A percentile compares a stretch with the other conserved stretches of the same genome.
These are phyloP conservation scores for Rickenella mellea DNA, from an alignment of 768 basidiomycete species.

Conservation along the genomic window DNA sequence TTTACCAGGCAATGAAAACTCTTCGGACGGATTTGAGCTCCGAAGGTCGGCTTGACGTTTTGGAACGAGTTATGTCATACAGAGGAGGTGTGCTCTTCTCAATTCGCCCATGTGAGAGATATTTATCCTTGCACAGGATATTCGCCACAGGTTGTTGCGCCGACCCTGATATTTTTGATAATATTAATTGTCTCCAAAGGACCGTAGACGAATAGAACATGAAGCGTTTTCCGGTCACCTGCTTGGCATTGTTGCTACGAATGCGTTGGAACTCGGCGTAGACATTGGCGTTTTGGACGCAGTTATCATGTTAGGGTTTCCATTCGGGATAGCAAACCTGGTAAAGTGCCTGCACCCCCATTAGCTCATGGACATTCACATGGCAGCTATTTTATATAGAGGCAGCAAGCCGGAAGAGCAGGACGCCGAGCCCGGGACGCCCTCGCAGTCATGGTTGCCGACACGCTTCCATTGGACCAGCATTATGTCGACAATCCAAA, in stretches of 20 bases:
- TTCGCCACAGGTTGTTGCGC: conserved; percentile 45
- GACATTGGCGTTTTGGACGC: conserved; percentile 85
- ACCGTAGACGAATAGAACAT: conserved; percentile 73
- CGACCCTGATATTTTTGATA: not conserved
- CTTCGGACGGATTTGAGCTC: conserved; percentile 60
- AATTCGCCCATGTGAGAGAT: not conserved
- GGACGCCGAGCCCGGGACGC: conserved; percentile 77
- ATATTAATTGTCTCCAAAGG: conserved; percentile 44
- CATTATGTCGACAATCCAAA: conserved; percentile 64
- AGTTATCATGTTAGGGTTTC: conserved; percentile 85
- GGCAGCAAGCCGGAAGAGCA: conserved; percentile 84
- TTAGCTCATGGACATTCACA: not conserved
- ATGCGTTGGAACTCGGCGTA: conserved; percentile 86
- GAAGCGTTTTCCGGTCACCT: conserved; percentile 81
- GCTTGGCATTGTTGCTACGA: conserved; percentile 82
- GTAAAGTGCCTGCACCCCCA: conserved; percentile 29
- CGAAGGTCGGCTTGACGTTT: conserved; percentile 68
- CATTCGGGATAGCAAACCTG: conserved; percentile 69
- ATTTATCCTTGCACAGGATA: conserved; percentile 39
- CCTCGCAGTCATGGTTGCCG: conserved; percentile 64
- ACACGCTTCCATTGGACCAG: conserved; percentile 60
- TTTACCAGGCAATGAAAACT: conserved; percentile 63
- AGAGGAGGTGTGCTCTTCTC: conserved; percentile 52
- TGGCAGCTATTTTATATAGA: conserved; percentile 27
- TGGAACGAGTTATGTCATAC: conserved; percentile 71